Evolutionary conservation across 78 protist species (phyloP).

Genomic region (Dictyostelium citrinum): DNA sequence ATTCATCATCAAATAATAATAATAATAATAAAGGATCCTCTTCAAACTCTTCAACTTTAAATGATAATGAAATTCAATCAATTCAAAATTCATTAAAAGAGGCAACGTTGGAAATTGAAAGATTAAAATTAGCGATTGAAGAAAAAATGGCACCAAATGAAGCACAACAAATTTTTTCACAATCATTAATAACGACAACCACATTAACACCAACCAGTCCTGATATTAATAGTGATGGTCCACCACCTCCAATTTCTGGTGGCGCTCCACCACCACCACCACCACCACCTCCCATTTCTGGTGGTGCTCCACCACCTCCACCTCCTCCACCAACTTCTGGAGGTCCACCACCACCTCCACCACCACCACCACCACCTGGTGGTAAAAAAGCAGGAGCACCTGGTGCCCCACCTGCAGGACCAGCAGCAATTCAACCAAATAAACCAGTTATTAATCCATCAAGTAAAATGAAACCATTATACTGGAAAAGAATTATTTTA

Average conservation of each 20-base stretch:
- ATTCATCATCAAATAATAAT: no score
- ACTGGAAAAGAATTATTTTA: slow-evolving; percentile 60
- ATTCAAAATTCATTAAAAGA: neutral
- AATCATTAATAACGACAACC: neutral
- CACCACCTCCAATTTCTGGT: neutral
- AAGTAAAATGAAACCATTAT: slow-evolving; percentile 71
- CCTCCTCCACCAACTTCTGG: slow-evolving; percentile 37
- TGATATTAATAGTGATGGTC: neutral
- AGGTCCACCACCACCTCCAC: slow-evolving; percentile 70
- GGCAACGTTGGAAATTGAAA: slow-evolving; percentile 44
- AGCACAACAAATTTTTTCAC: neutral
- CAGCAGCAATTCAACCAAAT: slow-evolving; percentile 70
- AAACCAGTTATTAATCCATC: slow-evolving; percentile 69
- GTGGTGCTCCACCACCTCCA: slow-evolving; percentile 30
- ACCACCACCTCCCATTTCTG: neutral
- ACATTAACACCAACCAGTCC: neutral
- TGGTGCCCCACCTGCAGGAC: slow-evolving; percentile 44
- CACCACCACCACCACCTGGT: slow-evolving; percentile 61
- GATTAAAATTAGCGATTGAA: slow-evolving; percentile 36
- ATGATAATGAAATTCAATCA: neutral
- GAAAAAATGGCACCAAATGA: slow-evolving; percentile 38
- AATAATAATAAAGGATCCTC: neutral
- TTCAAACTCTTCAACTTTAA: neutral
- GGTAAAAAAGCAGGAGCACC: slow-evolving; percentile 13
- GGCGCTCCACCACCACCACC: slow-evolving; percentile 19